A percentile compares a stretch with the other conserved stretches of the same genome.
These are phyloP conservation scores for Symbiodinium pilosum DNA, from an alignment of 73 alveolate genomes.

Conservation along the genomic window DNA sequence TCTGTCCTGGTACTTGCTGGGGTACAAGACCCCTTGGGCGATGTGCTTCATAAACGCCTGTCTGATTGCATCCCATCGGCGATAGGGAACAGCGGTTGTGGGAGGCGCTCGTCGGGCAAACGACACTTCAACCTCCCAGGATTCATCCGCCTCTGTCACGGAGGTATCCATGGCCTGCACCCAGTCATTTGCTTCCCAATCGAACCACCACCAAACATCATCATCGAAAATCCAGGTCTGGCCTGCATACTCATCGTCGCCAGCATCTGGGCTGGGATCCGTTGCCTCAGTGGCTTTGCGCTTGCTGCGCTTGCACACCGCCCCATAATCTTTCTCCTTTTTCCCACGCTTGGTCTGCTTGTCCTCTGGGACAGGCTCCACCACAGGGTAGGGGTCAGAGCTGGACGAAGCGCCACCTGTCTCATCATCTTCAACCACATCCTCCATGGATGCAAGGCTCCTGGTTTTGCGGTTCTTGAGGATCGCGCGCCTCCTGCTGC, in stretches of 20 bases:
- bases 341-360: not conserved
- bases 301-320: no score
- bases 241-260: no score
- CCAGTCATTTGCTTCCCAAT: no score
- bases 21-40: not conserved
- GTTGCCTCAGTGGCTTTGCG: no score
- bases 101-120: not conserved
- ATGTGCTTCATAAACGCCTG: not conserved
- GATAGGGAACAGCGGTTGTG: not conserved
- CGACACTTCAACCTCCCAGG: not conserved
- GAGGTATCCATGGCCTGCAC: no score
- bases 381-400: not conserved
- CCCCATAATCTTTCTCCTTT: not conserved
- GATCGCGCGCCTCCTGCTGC: not conserved
- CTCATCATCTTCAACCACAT: not conserved
- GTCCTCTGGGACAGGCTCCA: not conserved
- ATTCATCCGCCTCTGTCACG: no score
- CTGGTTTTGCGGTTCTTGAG: not conserved
- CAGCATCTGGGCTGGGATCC: no score
- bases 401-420: not conserved
- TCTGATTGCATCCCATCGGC: not conserved
- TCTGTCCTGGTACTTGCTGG: not conserved
- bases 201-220: no score
- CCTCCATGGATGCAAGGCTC: not conserved
- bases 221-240: no score